Percentiles rank a stretch among this genome's conserved stretches.
Evolutionary conservation across 495 filamentous ascomycete species (phyloP).

Genomic region (Trichocladium antarcticum): DNA sequence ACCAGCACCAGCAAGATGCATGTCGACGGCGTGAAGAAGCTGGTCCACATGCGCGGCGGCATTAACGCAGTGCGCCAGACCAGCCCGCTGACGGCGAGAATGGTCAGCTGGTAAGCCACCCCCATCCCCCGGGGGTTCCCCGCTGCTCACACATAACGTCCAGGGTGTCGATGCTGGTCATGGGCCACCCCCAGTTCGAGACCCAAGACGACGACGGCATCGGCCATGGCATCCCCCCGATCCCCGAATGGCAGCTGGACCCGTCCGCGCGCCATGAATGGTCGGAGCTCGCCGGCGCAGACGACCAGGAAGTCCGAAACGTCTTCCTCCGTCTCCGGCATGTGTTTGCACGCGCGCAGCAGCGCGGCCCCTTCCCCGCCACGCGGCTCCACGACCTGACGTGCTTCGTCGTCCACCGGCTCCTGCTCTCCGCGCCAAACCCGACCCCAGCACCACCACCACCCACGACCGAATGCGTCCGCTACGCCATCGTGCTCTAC

Average conservation of each 20-base stretch:
- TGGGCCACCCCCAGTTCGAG: constrained; percentile 38
- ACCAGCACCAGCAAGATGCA: constrained; percentile 35
- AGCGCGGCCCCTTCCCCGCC: constrained; percentile 18
- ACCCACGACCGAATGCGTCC: constrained; percentile 33
- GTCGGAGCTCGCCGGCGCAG: too few relatives aligned
- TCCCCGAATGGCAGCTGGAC: constrained; percentile 33
- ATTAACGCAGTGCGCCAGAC: constrained; percentile 36
- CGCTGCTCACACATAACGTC: background rate
- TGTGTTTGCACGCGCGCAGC: constrained; percentile 26
- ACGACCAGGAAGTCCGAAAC: constrained; percentile 26
- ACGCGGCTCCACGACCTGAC: constrained; percentile 41
- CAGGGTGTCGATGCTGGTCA: constrained; percentile 44
- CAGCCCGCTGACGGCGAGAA: constrained; percentile 41
- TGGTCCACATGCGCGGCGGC: constrained; percentile 40
- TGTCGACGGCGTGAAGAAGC: constrained; percentile 38
- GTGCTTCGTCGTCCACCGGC: constrained; percentile 39
- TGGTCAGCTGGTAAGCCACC: constrained; percentile 39
- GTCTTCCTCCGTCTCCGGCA: constrained; percentile 34
- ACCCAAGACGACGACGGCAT: constrained; percentile 38
- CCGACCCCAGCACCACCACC: constrained; percentile 6
- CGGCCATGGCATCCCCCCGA: constrained; percentile 38
- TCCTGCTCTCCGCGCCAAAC: constrained; percentile 26
- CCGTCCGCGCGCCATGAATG: background rate
- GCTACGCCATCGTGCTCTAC: constrained; percentile 36
- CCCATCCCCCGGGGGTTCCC: background rate